Conservation (phyloP, 371 early-diverging fungal species). For the Parasitella parasitica region DNA sequence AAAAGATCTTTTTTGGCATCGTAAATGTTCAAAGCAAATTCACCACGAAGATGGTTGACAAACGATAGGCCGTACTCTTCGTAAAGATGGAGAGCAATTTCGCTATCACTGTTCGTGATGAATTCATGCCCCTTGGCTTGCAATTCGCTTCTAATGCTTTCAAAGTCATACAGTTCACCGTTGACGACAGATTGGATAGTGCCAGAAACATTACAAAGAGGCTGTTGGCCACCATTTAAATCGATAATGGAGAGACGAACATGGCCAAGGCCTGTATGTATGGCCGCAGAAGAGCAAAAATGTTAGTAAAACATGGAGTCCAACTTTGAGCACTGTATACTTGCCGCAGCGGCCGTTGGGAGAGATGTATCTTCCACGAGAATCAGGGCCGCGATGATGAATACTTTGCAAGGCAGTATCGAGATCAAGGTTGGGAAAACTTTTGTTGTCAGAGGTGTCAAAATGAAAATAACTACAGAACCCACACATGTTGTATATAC, state of each 20-base stretch:
- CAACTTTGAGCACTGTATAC: neutral
- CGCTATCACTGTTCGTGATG: slow-evolving; percentile 27
- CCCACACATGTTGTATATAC: slow-evolving; percentile 19
- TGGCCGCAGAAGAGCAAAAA: no score
- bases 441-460: neutral
- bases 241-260: slow-evolving; percentile 27
- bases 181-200: slow-evolving; percentile 22
- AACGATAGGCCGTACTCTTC: slow-evolving; percentile 18
- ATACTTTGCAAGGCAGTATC: slow-evolving; percentile 18
- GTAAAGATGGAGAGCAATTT: slow-evolving; percentile 23
- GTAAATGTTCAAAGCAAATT: slow-evolving; percentile 20
- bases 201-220: slow-evolving; percentile 1
- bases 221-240: slow-evolving; percentile 23
- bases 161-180: slow-evolving; percentile 29
- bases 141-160: slow-evolving; percentile 18
- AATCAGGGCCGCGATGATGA: slow-evolving; percentile 27
- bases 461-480: slow-evolving; percentile 25
- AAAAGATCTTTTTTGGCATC: slow-evolving; percentile 11
- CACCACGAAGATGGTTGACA: slow-evolving; percentile 25
- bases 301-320: neutral
- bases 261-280: slow-evolving; percentile 22
- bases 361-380: slow-evolving; percentile 19
- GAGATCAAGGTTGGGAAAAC: slow-evolving; percentile 19
- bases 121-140: slow-evolving; percentile 14
- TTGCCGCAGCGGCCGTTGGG: slow-evolving; percentile 25